Base-by-base conservation (phyloP, 1,139 yeast species). In the Pichia norvegensis region DNA sequence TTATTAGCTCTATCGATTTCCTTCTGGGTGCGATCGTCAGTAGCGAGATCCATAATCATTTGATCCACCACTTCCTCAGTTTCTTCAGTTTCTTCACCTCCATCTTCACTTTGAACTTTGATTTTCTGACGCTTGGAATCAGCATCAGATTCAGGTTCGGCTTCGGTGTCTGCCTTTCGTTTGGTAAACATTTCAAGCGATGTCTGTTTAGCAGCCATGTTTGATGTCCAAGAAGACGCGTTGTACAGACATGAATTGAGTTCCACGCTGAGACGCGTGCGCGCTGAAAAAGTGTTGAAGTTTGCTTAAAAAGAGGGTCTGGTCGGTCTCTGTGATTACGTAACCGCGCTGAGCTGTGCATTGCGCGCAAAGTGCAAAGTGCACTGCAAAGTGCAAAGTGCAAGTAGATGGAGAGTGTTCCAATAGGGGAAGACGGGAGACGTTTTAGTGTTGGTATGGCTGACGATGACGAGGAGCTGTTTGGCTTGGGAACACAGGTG, bases 401-500 rank as follows among this genome's bases (percentile, higher is more conserved):
- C n/a, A n/a, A n/a, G n/a, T n/a, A n/a, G n/a, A n/a, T n/a, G n/a
- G n/a, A n/a, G n/a, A n/a, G n/a, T n/a, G n/a, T n/a, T n/a, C n/a
- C n/a, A n/a, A n/a, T n/a, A n/a, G n/a, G n/a, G n/a, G n/a, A n/a
- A n/a, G n/a, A n/a, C n/a, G n/a, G n/a, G n/a, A n/a, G n/a, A n/a
- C 14, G 31, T 2, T 13, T 10, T 27, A 27, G 31, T 27, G 14
- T 13, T 27, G 35, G 20, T 3, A 27, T 27, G 35, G 20, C 3
- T 31, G 35, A 16, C 19, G 37, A 5, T 20, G 14, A 13, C 11
- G 37, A 35, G 13, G 23, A 17, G 9, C 6, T 42, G 7, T 48
- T 47, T 33, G 25, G 45, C 14, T 56, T 56, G 41, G 63, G 63
- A 7, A 58, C 63, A 1, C 63, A 59, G 43, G 62, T 56, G 2